These are phyloP conservation scores for baker's yeast (Saccharomyces cerevisiae) DNA, from an alignment of 805 yeast species.

Conservation along the genomic window DNA sequence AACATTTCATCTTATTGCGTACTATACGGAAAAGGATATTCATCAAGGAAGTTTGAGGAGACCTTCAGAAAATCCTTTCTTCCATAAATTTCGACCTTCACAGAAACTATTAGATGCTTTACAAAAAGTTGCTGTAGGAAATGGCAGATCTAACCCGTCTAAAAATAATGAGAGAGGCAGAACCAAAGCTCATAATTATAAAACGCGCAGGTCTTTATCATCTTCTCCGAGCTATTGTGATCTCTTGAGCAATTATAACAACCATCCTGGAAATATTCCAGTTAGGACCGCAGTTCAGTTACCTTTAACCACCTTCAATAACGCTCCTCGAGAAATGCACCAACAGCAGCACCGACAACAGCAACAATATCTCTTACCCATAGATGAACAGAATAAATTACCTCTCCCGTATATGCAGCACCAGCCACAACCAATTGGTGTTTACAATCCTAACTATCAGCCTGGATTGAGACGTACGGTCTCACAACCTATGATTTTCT, in stretches of 20 bases:
- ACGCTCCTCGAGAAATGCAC: conserved; percentile 8
- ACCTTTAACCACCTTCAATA: neutral
- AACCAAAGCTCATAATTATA: conserved; percentile 17
- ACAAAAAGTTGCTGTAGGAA: conserved; percentile 49
- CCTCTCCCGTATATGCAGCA: neutral
- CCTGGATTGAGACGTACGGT: neutral
- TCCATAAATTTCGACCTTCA: conserved; percentile 41
- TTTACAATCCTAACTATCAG: neutral
- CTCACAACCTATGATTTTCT: neutral
- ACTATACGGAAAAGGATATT: conserved; percentile 68
- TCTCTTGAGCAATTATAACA: neutral
- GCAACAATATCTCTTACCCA: conserved; percentile 1
- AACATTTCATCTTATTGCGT: conserved; percentile 36
- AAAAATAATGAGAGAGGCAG: neutral
- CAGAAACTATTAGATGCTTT: conserved; percentile 45
- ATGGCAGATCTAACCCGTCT: conserved; percentile 26
- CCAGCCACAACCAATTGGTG: neutral
- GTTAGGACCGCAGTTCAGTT: neutral
- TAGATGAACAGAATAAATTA: neutral
- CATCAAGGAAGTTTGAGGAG: conserved; percentile 41
- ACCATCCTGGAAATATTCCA: neutral
- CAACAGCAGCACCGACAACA: conserved; percentile 8
- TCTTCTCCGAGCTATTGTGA: neutral
- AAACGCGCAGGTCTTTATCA: neutral
- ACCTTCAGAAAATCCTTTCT: conserved; percentile 45